phyloP scores from a whole-genome alignment of 179 eudicot species.

The Spinacia oleracea region DNA sequence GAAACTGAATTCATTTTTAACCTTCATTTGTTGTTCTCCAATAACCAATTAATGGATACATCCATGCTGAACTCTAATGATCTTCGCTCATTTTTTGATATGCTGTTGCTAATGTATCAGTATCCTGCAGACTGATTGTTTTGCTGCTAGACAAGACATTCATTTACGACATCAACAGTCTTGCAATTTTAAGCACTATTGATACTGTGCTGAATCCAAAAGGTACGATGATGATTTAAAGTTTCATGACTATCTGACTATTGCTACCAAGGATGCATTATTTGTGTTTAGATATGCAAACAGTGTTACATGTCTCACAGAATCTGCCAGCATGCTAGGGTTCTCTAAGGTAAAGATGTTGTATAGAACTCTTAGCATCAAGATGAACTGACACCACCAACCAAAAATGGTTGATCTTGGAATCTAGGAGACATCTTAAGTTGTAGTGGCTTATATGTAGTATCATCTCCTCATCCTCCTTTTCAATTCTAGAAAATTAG shows the following conservation, averaged over 20 bases:
- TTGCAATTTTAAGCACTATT: constrained; percentile 62
- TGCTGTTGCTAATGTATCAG: constrained; percentile 20
- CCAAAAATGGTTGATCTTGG: neutral
- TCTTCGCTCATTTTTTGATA: neutral
- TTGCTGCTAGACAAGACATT: constrained; percentile 74
- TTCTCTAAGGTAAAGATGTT: neutral
- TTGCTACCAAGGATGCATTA: neutral
- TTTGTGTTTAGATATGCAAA: neutral
- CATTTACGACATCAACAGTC: constrained; percentile 70
- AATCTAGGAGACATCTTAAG: neutral
- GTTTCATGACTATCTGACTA: neutral
- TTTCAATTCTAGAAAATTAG: neutral
- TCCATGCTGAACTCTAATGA: neutral
- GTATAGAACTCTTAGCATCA: neutral
- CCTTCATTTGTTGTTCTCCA: neutral
- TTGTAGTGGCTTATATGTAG: neutral
- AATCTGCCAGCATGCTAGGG: neutral
- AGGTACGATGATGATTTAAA: constrained; percentile 48
- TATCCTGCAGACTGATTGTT: constrained; percentile 73
- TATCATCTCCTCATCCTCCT: neutral
- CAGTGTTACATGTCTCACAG: neutral
- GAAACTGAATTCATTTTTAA: neutral
- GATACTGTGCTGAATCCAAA: constrained; percentile 83
- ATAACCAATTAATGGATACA: neutral
- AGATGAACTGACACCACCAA: neutral